Evolutionary conservation across 2,329 filamentous ascomycete genomes (phyloP), one percentile per base, ranked within the genome.

Genomic region (Ceratocystis variospora): DNA sequence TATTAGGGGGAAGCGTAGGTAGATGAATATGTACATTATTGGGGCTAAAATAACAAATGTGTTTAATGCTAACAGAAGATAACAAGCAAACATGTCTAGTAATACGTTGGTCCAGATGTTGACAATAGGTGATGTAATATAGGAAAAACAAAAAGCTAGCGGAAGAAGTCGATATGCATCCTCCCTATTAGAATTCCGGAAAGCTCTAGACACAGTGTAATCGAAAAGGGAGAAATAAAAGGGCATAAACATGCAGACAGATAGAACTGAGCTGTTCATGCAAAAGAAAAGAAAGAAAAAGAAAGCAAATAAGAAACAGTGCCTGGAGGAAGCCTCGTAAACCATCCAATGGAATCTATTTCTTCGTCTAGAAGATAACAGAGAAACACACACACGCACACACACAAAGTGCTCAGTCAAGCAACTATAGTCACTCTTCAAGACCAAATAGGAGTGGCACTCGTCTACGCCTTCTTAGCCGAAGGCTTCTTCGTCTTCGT

Each of bases 321-420:
- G 28, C 7, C 22, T 65, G 62, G 22, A 41, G 48, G 37, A 59
- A 25, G 28, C 28, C 55, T 59, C 55, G 28, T 15, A 59, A 59
- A 62, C 45, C 61, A 44, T 46, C 61, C 22, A 62, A 15, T 62
- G 17, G 37, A 44, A 45, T 44, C 37, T 62, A 44, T 25, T 10
- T 62, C 61, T 62, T 37, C 55, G 15, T 59, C 55, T 59, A 59
- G 28, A 57, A 33, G 55, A 59, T 59, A 15, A 31, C 6, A 59
- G 5, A 37, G 17, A 59, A 55, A 41, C 25, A 50, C 8, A 41
- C 28, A 33, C 25, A 50, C 25, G 37, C 8, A 3, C 19, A 62
- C 25, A 25, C 1, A 19, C 28, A 33, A 15, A 48, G 22, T 28
- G 46, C 41, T 5, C n/a, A 0, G 28, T 25, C 55, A n/a, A 41